Evolutionary conservation across 208 protist species (phyloP).

Genomic region (Wallacemonas sp.): DNA sequence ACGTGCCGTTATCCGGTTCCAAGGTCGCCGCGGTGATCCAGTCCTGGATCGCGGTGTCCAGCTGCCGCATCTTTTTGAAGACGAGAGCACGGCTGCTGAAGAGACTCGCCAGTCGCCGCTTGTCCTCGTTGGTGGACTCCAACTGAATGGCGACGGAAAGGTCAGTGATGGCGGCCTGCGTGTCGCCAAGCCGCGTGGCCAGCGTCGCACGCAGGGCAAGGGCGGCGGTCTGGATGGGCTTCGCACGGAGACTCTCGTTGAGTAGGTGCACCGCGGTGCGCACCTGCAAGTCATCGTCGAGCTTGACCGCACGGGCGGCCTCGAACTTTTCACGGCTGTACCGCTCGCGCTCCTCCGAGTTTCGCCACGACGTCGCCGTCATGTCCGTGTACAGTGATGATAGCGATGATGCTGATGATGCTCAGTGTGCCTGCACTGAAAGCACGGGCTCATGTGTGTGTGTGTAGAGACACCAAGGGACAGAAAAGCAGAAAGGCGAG

Average conservation of each 20-base stretch:
- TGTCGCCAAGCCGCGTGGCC: slow-evolving; percentile 27
- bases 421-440: too few relatives aligned
- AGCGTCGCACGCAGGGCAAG: slow-evolving; percentile 57
- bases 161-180: slow-evolving; percentile 51
- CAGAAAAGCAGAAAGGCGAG: slow-evolving; percentile 17
- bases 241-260: slow-evolving; percentile 38
- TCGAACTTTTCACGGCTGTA: slow-evolving; percentile 36
- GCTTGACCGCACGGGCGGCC: slow-evolving; percentile 37
- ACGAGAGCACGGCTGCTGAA: slow-evolving; percentile 65
- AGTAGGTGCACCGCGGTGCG: slow-evolving; percentile 40
- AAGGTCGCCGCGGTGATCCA: slow-evolving; percentile 62
- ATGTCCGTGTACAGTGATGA: neutral
- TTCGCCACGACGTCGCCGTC: slow-evolving; percentile 9
- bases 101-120: slow-evolving; percentile 45
- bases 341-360: slow-evolving; percentile 15
- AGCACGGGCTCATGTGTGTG: neutral
- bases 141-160: slow-evolving; percentile 76
- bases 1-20: slow-evolving; percentile 83
- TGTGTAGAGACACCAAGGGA: neutral
- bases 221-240: slow-evolving; percentile 51
- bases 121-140: slow-evolving; percentile 46
- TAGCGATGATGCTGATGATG: too few relatives aligned
- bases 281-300: slow-evolving; percentile 38
- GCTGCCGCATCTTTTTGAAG: slow-evolving; percentile 44
- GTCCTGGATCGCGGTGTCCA: slow-evolving; percentile 54